Conservation (phyloP, 441 rosid species). For the Geranium incanum region DNA sequence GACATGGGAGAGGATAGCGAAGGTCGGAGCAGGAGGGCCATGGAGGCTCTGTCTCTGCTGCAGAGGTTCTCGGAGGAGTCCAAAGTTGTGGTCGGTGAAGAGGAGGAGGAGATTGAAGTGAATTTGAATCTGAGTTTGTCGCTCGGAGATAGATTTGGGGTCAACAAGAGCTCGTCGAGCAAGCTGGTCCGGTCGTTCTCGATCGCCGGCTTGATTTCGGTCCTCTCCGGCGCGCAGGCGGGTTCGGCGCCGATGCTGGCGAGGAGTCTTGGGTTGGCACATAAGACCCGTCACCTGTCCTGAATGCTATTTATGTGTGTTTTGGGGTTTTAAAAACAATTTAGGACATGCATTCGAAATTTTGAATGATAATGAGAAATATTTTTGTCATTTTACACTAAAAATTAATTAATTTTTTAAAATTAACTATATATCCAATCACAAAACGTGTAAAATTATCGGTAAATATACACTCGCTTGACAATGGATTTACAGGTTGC, state of each 20-base stretch:
- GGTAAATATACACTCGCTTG: too few relatives aligned
- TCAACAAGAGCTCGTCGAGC: conserved; percentile 34
- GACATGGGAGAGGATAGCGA: not conserved
- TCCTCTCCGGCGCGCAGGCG: too few relatives aligned
- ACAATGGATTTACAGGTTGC: too few relatives aligned
- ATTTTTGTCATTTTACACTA: too few relatives aligned
- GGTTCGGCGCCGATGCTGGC: conserved; percentile 4
- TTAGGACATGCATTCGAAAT: too few relatives aligned
- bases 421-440: too few relatives aligned
- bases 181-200: conserved; percentile 49
- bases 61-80: conserved; percentile 30
- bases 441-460: too few relatives aligned
- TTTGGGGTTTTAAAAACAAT: too few relatives aligned
- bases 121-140: conserved; percentile 74
- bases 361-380: too few relatives aligned
- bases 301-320: too few relatives aligned
- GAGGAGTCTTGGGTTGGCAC: conserved; percentile 21
- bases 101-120: conserved; percentile 28
- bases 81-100: conserved; percentile 5
- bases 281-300: too few relatives aligned
- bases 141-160: conserved; percentile 68
- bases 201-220: conserved; percentile 40
- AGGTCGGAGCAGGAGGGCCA: conserved; percentile 21
- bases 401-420: too few relatives aligned
- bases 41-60: conserved; percentile 24